A percentile compares a stretch with the other conserved stretches of the same genome.
Evolutionary conservation across 495 filamentous ascomycete genomes (phyloP).

Genomic region (Aspergillus ostianus): DNA sequence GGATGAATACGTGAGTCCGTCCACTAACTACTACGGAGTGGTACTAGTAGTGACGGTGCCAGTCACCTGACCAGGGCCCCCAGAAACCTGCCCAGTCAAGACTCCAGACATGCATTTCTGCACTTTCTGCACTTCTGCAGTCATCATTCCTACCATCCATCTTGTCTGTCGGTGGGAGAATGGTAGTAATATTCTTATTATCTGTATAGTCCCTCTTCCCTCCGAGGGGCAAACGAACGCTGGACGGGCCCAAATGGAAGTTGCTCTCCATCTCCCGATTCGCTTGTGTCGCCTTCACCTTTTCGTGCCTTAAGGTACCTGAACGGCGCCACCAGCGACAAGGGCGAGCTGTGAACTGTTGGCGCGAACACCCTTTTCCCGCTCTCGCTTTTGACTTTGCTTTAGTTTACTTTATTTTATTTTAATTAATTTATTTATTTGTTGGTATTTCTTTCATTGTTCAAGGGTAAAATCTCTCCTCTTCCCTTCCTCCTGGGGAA

Average conservation of each 20-base stretch:
- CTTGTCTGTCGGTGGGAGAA: not conserved
- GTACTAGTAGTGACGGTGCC: no score
- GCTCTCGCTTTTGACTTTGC: no score
- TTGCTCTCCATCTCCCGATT: conserved; percentile 5
- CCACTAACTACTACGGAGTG: no score
- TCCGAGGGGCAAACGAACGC: not conserved
- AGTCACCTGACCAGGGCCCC: not conserved
- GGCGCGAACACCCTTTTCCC: conserved; percentile 4
- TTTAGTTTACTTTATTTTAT: not conserved
- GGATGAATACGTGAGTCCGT: no score
- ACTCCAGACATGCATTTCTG: not conserved
- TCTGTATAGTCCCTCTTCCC: no score
- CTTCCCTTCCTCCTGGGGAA: not conserved
- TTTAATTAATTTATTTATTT: conserved; percentile 2
- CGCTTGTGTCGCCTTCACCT: not conserved
- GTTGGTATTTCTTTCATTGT: not conserved
- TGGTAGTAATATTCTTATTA: no score
- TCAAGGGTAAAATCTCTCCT: no score
- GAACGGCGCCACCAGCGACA: conserved; percentile 12
- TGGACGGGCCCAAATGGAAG: conserved; percentile 15
- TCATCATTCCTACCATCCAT: no score
- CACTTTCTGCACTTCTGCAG: no score
- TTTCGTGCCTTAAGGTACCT: conserved; percentile 7
- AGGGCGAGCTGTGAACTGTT: conserved; percentile 12
- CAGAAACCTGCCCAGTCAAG: not conserved